Base-by-base conservation (phyloP, 2,329 filamentous ascomycete species). In the Lecanicillium sp. region DNA sequence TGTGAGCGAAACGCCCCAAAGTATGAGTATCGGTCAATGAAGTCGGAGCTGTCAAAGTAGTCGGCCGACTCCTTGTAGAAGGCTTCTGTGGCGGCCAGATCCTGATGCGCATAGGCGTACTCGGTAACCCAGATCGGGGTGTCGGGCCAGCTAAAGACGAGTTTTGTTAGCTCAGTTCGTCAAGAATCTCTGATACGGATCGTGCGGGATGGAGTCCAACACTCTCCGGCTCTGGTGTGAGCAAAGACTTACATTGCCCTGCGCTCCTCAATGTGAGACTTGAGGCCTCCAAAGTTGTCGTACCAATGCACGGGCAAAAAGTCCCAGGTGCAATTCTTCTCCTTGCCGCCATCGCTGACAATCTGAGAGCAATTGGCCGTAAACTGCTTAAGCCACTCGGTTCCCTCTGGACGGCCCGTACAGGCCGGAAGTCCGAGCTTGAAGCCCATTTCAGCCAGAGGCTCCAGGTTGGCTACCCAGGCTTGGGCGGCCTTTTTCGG, bases 51-150 rank as follows among this genome's bases (percentile, higher is more conserved):
- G 39, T 90, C 84, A 44, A 90, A 74, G 57, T 79, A 87, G 32
- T 76, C 69, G 38, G 73, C 59, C 3, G 74, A 79, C 50, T 66
- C 67, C 50, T 87, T 87, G 64, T 77, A 88, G 54, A 85, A 87
- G 1, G 55, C 48, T 53, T 87, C 74, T 0, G 79, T 81, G 0
- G 68, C 59, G 2, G 55, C 43, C 13, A 87, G 67, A 18, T 70
- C 63, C 49, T 74, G 66, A 44, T 81, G 59, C 40, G 76, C 64
- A 39, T 71, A 70, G 28, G 81, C 84, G 56, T 82, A 88, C 59
- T 92, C 86, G 18, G 86, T 90, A 10, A 90, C 67, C 86, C 85
- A 90, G 44, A 89, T 75, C 4, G 72, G 68, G 25, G 67, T 65
- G 44, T 74, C 69, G 8, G 77, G 79, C 56, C 77, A 81, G 22